Evolutionary conservation across 495 filamentous ascomycete genomes (phyloP), one percentile per base, ranked within the genome.

Genomic region (Xylaria sp.): DNA sequence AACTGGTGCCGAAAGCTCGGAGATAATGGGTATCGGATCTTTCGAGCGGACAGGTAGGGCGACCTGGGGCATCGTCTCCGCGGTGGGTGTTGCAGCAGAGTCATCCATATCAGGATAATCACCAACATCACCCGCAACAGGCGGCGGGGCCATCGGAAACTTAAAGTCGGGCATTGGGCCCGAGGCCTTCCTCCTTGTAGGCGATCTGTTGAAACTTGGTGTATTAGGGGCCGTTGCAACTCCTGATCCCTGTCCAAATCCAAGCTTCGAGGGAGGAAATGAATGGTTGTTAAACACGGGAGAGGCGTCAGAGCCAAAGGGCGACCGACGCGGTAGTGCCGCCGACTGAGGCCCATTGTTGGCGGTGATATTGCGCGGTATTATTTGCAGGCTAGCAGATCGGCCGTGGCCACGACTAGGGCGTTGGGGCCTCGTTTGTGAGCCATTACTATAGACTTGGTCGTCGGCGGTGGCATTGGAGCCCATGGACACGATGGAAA

Each of bases 401-500:
- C 94, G 87, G 26, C 86, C 90, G 87, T 97, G 94, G 3, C 89
- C 87, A 75, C 88, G 88, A 33, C 69, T 68, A 29, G 89, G 85
- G 61, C 87, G 83, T 66, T 84, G 84, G n/a, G 86, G 77, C 61
- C 72, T 67, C 70, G 63, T 48, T 8, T 72, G 72, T 1, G 68
- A n/a, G 69, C 48, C 12, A 68, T 75, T 75, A 52, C 7, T 29
- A 40, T 71, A 50, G 5, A 33, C 21, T 52, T 77, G 84, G 80
- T 75, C 83, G 79, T 79, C 85, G 69, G 73, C 79, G 73, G 76
- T 84, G 65, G 91, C 88, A 66, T 90, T 89, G 61, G 88, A 90
- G 19, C 93, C 93, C 72, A 98, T 87, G 6, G 96, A 98, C 26
- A 98, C 89, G 72, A 99, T 98, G n/a, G 96, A 98, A 40, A 99